phyloP scores from a whole-genome alignment of 2,329 filamentous ascomycete species.

The Neofusicoccum cordaticola region DNA sequence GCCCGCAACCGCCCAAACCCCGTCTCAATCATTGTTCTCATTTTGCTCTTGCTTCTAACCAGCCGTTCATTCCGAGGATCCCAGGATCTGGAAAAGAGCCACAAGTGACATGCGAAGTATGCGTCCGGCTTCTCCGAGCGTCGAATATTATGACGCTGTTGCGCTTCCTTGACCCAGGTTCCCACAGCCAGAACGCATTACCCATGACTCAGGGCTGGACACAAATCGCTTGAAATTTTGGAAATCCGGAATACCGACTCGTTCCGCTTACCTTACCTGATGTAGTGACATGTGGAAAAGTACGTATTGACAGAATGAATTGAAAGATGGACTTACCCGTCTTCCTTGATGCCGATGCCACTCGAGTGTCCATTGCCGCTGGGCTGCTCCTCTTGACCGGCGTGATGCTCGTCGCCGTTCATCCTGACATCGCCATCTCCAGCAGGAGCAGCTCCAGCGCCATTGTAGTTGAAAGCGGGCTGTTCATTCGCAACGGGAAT shows the following conservation, averaged over 20 bases:
- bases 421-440: slow-evolving; percentile 29
- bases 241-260: slow-evolving; percentile 14
- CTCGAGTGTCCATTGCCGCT: slow-evolving; percentile 43
- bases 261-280: slow-evolving; percentile 6
- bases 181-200: not conserved
- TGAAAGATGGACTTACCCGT: slow-evolving; percentile 66
- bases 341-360: slow-evolving; percentile 76
- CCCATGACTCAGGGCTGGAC: not conserved
- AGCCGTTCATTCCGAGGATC: slow-evolving; percentile 1
- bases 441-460: not conserved
- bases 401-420: slow-evolving; percentile 30
- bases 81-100: not conserved
- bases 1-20: slow-evolving; percentile 4
- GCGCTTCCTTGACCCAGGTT: not conserved
- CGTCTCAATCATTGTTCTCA: not conserved
- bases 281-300: not conserved
- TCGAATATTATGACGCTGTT: not conserved
- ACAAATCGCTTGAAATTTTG: not conserved
- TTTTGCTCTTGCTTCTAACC: slow-evolving; percentile 3
- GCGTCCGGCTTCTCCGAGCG: not conserved
- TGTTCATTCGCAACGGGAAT: slow-evolving; percentile 19
- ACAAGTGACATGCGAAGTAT: not conserved
- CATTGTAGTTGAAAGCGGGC: not conserved
- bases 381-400: slow-evolving; percentile 31
- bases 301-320: not conserved